Evolutionary conservation across 1,139 yeast genomes (phyloP), one percentile per base, ranked within the genome.

Genomic region (Blastobotrys illinoisensis): DNA sequence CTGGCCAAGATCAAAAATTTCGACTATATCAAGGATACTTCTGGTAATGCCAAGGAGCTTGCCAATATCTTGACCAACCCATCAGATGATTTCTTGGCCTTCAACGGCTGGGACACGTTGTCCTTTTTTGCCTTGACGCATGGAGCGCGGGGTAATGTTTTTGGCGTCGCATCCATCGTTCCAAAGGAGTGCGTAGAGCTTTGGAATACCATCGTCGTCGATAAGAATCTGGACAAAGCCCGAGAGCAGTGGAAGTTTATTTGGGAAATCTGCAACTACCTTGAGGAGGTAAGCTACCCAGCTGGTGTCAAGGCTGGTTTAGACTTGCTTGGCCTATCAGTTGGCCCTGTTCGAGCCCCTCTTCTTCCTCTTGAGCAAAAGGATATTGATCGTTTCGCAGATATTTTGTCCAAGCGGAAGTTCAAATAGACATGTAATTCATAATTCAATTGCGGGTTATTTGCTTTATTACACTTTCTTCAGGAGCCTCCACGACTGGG

Each of bases 31-130:
- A 52, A 52, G 49, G 54, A 52, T 20, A 52, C 54, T 13, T 52
- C 54, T 44, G 54, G 54, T 11, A 52, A 52, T 32, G 54, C 54
- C 23, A 52, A 52, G 26, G 54, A 52, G 21, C 54, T 48, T 14
- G 54, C 51, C 23, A 51, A 52, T 21, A n/a, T 52, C 21, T 26
- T 44, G 26, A 48, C 51, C 20, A 52, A 52, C 44, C 54, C 51
- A 16, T 20, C 54, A 6, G n/a, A 14, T 3, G 24, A 48, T 14
- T 44, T 52, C 18, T 26, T 20, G 11, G 46, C 45, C 16, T 52
- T 52, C 54, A 52, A 52, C 16, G 54, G 54, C 9, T 48, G 48
- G 48, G 54, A 52, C 16, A 52, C 54, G 2, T 21, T 52, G 40
- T 28, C 54, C 16, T 48, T 52, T 45, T 52, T 48, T 23, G 50